Evolutionary conservation across 352 stramenopile genomes (phyloP), one percentile per base, ranked within the genome.

Genomic region (Elongisporangium anandrum): DNA sequence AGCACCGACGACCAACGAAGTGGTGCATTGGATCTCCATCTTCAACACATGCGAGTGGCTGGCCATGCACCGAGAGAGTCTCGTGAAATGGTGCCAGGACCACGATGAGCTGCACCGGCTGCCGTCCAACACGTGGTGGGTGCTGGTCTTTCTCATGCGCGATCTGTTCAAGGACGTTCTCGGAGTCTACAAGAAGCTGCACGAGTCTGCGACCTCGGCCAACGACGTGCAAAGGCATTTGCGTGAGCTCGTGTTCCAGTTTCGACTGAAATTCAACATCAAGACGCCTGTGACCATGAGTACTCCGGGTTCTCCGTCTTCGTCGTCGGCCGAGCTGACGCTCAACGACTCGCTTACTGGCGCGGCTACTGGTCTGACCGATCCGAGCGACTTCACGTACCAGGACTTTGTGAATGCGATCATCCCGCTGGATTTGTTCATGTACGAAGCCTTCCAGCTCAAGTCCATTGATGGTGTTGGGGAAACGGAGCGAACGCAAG

Each of bases 381-480:
- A 77, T 45, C 65, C 71, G 24, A 78, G 65, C 54, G 74, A 77
- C 55, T 84, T 81, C 23, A 64, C 72, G 51, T 84, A 84, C 59
- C 69, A 84, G 38, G 75, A 84, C 57, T 84, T 84, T 57, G 72
- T 81, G 52, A 61, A 61, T 52, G 75, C 75, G 29, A 63, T 84
- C 38, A 76, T 67, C 41, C 61, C 73, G 29, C 54, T 81, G 19
- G 75, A 84, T 59, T 57, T 84, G 52, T 81, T 79, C 61, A 81
- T 79, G 75, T 84, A 84, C 67, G 69, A 84, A 22, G 72, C 75
- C 16, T 84, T 84, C 57, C 75, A 84, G 56, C 57, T 76, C 54
- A 79, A 81, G 61, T 70, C 66, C 15, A 69, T 84, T 52, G 70
- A 81, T 15, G 65, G 66, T 21, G 66, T 84, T 26, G 65, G 60